Evolutionary conservation across 2,329 filamentous ascomycete species (phyloP).

Genomic region (Orbilia blumenaviensis): DNA sequence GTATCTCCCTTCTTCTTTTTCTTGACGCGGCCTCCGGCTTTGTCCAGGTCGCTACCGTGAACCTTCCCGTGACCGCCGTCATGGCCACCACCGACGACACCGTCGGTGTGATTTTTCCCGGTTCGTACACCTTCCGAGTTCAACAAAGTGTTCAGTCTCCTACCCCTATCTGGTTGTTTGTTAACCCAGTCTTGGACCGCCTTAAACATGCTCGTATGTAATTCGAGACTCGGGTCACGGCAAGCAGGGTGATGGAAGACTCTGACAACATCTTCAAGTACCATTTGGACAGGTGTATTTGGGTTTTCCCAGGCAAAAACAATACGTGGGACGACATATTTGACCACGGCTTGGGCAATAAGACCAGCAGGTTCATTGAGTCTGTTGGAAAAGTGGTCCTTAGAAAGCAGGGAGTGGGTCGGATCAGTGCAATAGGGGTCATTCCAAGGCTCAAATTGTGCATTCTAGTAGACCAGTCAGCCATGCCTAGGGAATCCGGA

Average conservation of each 20-base stretch:
- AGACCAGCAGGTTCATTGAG: slow-evolving; percentile 68
- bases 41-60: slow-evolving; percentile 55
- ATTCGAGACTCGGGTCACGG: slow-evolving; percentile 70
- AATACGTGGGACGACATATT: slow-evolving; percentile 73
- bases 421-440: slow-evolving; percentile 76
- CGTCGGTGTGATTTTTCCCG: slow-evolving; percentile 77
- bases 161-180: slow-evolving; percentile 71
- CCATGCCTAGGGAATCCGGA: background rate
- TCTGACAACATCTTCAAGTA: slow-evolving; percentile 70
- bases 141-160: slow-evolving; percentile 77
- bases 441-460: slow-evolving; percentile 80
- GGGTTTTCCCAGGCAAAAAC: slow-evolving; percentile 76
- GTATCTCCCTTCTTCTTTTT: slow-evolving; percentile 56
- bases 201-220: slow-evolving; percentile 73
- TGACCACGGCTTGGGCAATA: slow-evolving; percentile 69
- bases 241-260: slow-evolving; percentile 76
- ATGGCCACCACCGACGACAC: slow-evolving; percentile 55
- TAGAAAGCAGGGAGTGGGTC: slow-evolving; percentile 69
- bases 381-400: slow-evolving; percentile 70
- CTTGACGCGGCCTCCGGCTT: slow-evolving; percentile 54
- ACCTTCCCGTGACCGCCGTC: slow-evolving; percentile 57
- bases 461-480: slow-evolving; percentile 10
- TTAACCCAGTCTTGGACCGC: slow-evolving; percentile 75
- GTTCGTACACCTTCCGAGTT: slow-evolving; percentile 82
- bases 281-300: slow-evolving; percentile 70